These are phyloP conservation scores for Quercus tomentella DNA, from an alignment of 331 rosid genomes.

Conservation along the genomic window DNA sequence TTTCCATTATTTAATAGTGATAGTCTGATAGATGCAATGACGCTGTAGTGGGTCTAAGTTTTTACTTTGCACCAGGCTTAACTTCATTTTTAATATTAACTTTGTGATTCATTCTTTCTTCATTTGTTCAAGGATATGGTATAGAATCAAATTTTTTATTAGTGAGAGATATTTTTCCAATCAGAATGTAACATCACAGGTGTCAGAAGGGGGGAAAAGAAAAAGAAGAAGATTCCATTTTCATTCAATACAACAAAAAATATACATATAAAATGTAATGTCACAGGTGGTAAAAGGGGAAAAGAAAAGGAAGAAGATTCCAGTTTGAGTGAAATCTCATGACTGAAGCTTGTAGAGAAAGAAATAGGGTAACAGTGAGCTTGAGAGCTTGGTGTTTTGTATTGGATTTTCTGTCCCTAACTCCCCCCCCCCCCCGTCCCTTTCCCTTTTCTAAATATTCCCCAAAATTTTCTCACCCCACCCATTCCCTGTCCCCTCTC, in stretches of 20 bases:
- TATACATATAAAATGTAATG: neutral
- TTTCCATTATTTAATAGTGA: neutral
- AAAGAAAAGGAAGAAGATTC: neutral
- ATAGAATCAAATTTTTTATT: neutral
- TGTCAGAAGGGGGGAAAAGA: too few species aligned
- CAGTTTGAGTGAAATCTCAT: neutral
- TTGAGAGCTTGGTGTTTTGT: neutral
- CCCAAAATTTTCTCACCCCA: neutral
- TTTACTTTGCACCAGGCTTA: neutral
- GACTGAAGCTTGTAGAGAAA: neutral
- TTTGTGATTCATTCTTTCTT: neutral
- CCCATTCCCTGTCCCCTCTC: too few species aligned
- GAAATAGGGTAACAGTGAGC: neutral
- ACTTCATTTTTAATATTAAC: neutral
- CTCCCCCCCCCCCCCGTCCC: too few species aligned
- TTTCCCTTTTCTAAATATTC: neutral
- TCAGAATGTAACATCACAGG: neutral
- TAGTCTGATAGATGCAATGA: neutral
- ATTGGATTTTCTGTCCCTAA: neutral
- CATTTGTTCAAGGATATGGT: neutral
- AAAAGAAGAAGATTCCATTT: too few species aligned
- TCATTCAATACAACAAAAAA: neutral
- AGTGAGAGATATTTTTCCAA: neutral
- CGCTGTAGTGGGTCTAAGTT: neutral
- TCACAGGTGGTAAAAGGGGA: neutral